Base-by-base conservation (phyloP, 306 rosid genomes). In the Coriaria nepalensis region DNA sequence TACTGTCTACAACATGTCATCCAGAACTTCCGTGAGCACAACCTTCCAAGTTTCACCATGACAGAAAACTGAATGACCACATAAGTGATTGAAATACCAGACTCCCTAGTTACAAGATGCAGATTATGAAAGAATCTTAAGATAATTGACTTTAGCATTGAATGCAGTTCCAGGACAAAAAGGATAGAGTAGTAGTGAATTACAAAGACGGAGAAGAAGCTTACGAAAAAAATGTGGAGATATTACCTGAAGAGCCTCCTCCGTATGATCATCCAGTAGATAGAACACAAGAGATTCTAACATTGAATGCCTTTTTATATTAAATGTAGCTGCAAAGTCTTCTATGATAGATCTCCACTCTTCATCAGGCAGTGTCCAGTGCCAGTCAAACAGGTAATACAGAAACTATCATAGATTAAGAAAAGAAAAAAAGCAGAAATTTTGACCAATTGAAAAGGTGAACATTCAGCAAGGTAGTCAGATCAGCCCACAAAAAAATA, bases 301-400 rank as follows among this genome's bases (percentile, higher is more conserved):
- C 54, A 86, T 68, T 13, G 81, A 80, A 63, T 75, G 82, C 61
- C 96, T 78, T 53, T 80, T 66, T 51, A 79, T 78, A 45, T 71
- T 76, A 64, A 92, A 92, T 36, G 87, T 61, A 38, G 88, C 78
- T 42, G 96, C 86, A 42, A 92, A 92, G 58, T 92, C 96, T 44
- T 82, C 96, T 13, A 92, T 29, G 40, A 78, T 61, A 72, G 63
- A 56, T 47, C 87, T 86, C 99, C 99, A 92, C 50, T 63, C 63
- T 56, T 79, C 82, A 55, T 92, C 96, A 10, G 93, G 88, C 69
- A 69, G 60, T 41, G 73, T 73, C 99, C 99, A 86, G 68, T 86
- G 83, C 37, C 94, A 83, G 71, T 92, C 99, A 63, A 73, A 92
- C 72, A 92, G 74, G 73, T 71, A 92, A 68, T 92, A 92, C 14